Percentiles rank a stretch among this genome's conserved stretches.
phyloP scores from a whole-genome alignment of 106 monocot genomes.

The Narthecium ossifragum region DNA sequence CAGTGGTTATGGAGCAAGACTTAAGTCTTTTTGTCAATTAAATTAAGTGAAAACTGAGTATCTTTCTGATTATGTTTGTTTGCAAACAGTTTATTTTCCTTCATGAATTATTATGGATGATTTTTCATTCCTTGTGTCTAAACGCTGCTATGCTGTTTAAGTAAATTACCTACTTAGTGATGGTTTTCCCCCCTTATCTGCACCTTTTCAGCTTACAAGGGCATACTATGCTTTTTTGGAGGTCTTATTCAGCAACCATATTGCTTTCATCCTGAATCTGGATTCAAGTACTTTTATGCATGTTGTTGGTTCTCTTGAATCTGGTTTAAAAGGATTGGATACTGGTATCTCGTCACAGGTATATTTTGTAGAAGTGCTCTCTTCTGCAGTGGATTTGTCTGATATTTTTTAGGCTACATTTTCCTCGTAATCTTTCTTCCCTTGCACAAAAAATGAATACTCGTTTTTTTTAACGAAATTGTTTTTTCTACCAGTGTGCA shows the following conservation, averaged over 20 bases:
- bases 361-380: background rate
- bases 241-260: conserved; percentile 84
- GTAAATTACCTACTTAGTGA: too few relatives aligned
- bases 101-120: too few relatives aligned
- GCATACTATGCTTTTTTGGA: conserved; percentile 89
- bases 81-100: too few relatives aligned
- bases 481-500: conserved; percentile 63
- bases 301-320: conserved; percentile 90
- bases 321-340: conserved; percentile 94
- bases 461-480: background rate
- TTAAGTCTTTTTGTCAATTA: too few relatives aligned
- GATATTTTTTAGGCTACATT: background rate
- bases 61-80: too few relatives aligned
- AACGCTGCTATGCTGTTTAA: too few relatives aligned
- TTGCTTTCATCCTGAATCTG: conserved; percentile 68
- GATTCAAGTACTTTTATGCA: conserved; percentile 83
- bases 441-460: background rate
- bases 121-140: too few relatives aligned
- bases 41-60: too few relatives aligned
- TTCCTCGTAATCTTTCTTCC: conserved; percentile 2
- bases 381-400: background rate
- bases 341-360: conserved; percentile 87
- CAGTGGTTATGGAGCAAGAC: too few relatives aligned
- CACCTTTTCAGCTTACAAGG: conserved; percentile 84
- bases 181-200: too few relatives aligned